Percentiles rank a stretch among this genome's conserved stretches.
Evolutionary conservation across 768 basidiomycete species (phyloP).

Genomic region (Termitomyces titanicus): DNA sequence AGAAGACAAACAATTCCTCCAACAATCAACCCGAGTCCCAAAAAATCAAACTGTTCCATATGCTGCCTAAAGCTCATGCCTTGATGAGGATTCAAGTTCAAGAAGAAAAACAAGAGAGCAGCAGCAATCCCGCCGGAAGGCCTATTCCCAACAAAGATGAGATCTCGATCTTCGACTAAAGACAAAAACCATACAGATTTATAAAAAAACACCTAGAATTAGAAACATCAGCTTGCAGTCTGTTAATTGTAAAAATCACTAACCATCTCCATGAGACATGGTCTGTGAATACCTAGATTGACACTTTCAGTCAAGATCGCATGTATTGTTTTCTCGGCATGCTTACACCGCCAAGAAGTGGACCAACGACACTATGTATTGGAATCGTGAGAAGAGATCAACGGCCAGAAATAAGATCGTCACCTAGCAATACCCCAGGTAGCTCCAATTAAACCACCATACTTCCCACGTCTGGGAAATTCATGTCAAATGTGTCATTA

Average conservation of each 20-base stretch:
- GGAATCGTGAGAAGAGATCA: slow-evolving; percentile 1
- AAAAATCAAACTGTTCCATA: slow-evolving; percentile 65
- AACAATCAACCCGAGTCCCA: slow-evolving; percentile 62
- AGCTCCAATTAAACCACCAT: slow-evolving; percentile 69
- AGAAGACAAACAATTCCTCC: slow-evolving; percentile 64
- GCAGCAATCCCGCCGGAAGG: slow-evolving; percentile 72
- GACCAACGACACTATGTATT: slow-evolving; percentile 65
- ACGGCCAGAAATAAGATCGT: not conserved
- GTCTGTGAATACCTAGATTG: slow-evolving; percentile 58
- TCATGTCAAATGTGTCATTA: slow-evolving; percentile 1
- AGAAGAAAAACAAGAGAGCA: slow-evolving; percentile 62
- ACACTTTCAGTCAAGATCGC: not conserved
- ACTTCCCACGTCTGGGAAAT: slow-evolving; percentile 64
- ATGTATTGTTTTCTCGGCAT: not conserved
- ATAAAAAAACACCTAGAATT: slow-evolving; percentile 66
- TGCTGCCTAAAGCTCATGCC: slow-evolving; percentile 56
- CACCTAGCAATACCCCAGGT: slow-evolving; percentile 72
- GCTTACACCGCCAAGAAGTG: slow-evolving; percentile 78
- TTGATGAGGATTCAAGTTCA: slow-evolving; percentile 76
- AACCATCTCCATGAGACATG: slow-evolving; percentile 81
- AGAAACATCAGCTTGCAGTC: not conserved
- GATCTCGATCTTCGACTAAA: not conserved
- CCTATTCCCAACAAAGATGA: slow-evolving; percentile 29
- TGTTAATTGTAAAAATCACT: slow-evolving; percentile 6
- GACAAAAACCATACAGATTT: slow-evolving; percentile 51